Evolutionary conservation across 257 asterid species (phyloP).

Genomic region (Haberlea rhodopensis): DNA sequence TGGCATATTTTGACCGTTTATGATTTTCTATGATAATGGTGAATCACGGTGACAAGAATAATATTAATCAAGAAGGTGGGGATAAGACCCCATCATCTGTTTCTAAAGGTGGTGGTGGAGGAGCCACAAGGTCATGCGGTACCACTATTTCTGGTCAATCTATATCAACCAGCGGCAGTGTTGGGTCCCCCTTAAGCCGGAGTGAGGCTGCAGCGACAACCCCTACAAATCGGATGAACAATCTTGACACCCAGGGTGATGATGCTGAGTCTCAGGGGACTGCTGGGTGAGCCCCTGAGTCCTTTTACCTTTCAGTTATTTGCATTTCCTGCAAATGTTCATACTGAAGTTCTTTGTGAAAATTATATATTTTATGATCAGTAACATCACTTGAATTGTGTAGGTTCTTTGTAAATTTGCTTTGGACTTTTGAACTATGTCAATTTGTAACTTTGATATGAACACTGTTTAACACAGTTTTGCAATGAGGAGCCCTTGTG

Average conservation of each 20-base stretch:
- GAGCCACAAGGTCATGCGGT: conserved; percentile 86
- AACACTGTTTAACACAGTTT: conserved; percentile 4
- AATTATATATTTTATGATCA: background rate
- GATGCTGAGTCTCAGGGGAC: conserved; percentile 88
- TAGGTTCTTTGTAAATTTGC: conserved; percentile 11
- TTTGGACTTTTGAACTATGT: background rate
- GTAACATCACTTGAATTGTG: conserved; percentile 7
- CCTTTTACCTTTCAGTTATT: background rate
- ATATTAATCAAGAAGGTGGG: conserved; percentile 55
- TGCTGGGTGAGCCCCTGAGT: conserved; percentile 59
- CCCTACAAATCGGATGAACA: conserved; percentile 61
- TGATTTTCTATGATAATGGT: conserved; percentile 53
- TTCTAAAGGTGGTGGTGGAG: conserved; percentile 52
- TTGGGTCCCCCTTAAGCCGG: conserved; percentile 91
- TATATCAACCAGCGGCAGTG: conserved; percentile 84
- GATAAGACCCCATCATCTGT: conserved; percentile 47
- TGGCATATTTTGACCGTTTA: conserved; percentile 23
- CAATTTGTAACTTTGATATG: background rate
- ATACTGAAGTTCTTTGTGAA: conserved; percentile 6
- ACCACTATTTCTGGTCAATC: conserved; percentile 90
- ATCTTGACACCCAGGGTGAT: conserved; percentile 80
- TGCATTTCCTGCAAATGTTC: background rate
- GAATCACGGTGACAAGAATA: conserved; percentile 40
- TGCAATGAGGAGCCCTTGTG: background rate
- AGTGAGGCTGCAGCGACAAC: conserved; percentile 79